Base-by-base conservation (phyloP, 352 stramenopile genomes). In the Halophytophthora batemanensis region DNA sequence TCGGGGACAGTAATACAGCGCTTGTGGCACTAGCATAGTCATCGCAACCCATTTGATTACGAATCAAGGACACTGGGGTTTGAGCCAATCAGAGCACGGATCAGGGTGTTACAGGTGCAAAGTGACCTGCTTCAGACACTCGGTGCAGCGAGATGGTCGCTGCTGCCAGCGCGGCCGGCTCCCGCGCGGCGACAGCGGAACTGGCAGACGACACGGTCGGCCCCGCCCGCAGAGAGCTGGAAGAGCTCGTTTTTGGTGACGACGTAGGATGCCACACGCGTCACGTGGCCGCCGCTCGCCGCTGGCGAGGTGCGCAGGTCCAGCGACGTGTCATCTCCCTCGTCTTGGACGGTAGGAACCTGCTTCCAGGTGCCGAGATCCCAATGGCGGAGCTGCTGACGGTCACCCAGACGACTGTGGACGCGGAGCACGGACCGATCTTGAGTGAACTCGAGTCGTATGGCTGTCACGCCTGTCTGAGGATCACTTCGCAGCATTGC, bases 151-250 rank as follows among this genome's bases (percentile, higher is more conserved):
- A n/a, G n/a, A n/a, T n/a, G n/a, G n/a, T n/a, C n/a, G n/a, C n/a
- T n/a, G n/a, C n/a, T n/a, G n/a, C n/a, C n/a, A n/a, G n/a, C n/a
- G n/a, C n/a, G n/a, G n/a, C n/a, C n/a, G n/a, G n/a, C n/a, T n/a
- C n/a, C 17, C 35, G 14, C 6, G 17, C 35, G 14, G 22, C 37
- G 33, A 45, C 52, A 44, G 18, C 68, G 63, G 50, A 81, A 95
- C 66, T 96, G 87, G 40, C 87, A 91, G n/a, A 96, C 58, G 15
- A 78, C 66, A 39, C 84, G 82, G 52, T 96, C 87, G 19, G 66
- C 38, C 5, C 87, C 86, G 12, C 81, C 86, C 0, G 71, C 74
- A n/a, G 86, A 79, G 11, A 94, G 57, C 40, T 94, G 13, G 46
- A 74, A 92, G 29, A 73, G 69, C 25, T 93, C 82, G 53, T 77